Percentiles rank a stretch among this genome's conserved stretches.
phyloP scores from a whole-genome alignment of 306 rosid species.

The Prunus salicina region DNA sequence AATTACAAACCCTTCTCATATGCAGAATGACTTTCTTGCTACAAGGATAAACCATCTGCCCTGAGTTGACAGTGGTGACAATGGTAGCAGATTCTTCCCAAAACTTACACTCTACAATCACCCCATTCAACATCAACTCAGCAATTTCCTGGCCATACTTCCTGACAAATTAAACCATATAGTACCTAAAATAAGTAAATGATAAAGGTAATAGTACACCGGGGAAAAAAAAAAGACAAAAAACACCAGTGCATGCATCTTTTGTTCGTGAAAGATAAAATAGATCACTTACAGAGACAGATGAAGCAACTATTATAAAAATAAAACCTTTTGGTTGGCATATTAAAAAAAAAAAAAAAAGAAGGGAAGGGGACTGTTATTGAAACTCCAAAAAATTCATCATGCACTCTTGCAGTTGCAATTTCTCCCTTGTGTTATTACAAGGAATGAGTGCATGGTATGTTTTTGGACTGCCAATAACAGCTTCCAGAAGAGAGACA shows the following conservation, averaged over 20 bases:
- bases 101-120: slow-evolving; percentile 56
- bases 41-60: slow-evolving; percentile 52
- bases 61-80: slow-evolving; percentile 47
- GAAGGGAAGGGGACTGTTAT: too few species aligned
- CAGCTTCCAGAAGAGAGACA: background rate
- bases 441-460: too few species aligned
- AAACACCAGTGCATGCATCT: background rate
- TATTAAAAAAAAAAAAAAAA: too few species aligned
- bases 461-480: too few species aligned
- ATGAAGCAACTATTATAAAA: background rate
- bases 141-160: slow-evolving; percentile 50
- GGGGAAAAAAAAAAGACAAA: background rate
- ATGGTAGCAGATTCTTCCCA: slow-evolving; percentile 55
- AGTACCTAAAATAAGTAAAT: background rate
- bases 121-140: slow-evolving; percentile 57
- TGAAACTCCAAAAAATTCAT: too few species aligned
- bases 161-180: slow-evolving; percentile 28
- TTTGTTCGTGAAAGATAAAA: background rate
- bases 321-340: background rate
- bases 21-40: slow-evolving; percentile 49
- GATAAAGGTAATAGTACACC: too few species aligned
- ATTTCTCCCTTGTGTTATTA: too few species aligned
- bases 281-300: background rate
- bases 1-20: slow-evolving; percentile 43
- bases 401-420: too few species aligned